A percentile compares a stretch with the other conserved stretches of the same genome.
Evolutionary conservation across 2,329 filamentous ascomycete genomes (phyloP).

Genomic region (Didymella glomerata): DNA sequence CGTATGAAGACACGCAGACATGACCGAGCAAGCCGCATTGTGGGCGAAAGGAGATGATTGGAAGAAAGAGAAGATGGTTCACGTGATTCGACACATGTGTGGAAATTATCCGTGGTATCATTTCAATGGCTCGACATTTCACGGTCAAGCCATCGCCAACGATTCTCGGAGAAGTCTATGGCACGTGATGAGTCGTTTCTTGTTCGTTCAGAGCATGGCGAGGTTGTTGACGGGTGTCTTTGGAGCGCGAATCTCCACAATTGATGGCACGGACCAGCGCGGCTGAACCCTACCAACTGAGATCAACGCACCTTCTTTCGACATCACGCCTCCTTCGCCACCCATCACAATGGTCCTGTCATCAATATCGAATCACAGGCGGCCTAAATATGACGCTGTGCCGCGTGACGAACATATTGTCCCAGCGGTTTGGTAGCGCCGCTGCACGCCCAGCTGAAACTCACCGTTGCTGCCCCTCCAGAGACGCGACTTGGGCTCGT

Average conservation of each 20-base stretch:
- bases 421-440: neutral
- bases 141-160: neutral
- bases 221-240: neutral
- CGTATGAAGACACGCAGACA: neutral
- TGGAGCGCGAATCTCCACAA: neutral
- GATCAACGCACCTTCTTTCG: slow-evolving; percentile 6
- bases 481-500: slow-evolving; percentile 1
- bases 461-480: neutral
- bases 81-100: neutral
- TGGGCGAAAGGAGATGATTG: too few relatives aligned
- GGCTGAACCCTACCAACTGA: neutral
- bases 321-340: neutral
- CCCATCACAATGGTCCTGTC: neutral
- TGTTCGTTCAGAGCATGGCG: neutral
- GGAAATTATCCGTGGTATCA: neutral
- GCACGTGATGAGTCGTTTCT: neutral
- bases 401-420: neutral
- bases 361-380: neutral
- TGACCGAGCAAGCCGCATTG: too few relatives aligned
- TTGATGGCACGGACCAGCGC: neutral
- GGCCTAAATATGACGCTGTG: neutral
- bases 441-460: neutral
- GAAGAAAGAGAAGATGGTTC: neutral
- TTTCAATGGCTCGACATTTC: neutral
- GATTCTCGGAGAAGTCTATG: neutral